A percentile compares a stretch with the other conserved stretches of the same genome.
Evolutionary conservation across 108 stramenopile species (phyloP).

Genomic region (Cyclotella choctawhatcheeana): DNA sequence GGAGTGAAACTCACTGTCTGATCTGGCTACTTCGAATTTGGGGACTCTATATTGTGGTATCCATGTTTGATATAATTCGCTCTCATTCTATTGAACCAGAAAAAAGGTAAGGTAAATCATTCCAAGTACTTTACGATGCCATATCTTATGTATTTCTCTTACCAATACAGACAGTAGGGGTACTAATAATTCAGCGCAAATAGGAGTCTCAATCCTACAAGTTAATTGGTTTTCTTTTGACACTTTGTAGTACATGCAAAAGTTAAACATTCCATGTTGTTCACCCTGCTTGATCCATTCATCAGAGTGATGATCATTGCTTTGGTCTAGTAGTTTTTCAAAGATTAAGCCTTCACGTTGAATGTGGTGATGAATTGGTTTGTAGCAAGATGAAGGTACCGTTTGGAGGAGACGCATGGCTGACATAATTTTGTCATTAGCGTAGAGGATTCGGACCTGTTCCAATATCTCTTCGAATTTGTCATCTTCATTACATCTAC

Average conservation of each 20-base stretch:
- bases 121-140: no score
- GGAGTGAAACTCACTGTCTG: slow-evolving; percentile 24
- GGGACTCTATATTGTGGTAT: slow-evolving; percentile 63
- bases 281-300: slow-evolving; percentile 73
- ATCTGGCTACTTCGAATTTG: slow-evolving; percentile 52
- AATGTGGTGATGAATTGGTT: slow-evolving; percentile 44
- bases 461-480: slow-evolving; percentile 11
- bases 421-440: slow-evolving; percentile 33
- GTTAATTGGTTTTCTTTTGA: slow-evolving; percentile 36
- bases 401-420: slow-evolving; percentile 24
- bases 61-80: slow-evolving; percentile 70
- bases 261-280: slow-evolving; percentile 61
- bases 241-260: slow-evolving; percentile 76
- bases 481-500: background rate
- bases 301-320: slow-evolving; percentile 27
- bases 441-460: slow-evolving; percentile 23
- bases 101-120: no score
- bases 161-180: slow-evolving; percentile 68
- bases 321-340: slow-evolving; percentile 38
- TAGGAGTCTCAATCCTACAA: slow-evolving; percentile 72
- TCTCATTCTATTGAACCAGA: slow-evolving; percentile 53
- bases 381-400: slow-evolving; percentile 9
- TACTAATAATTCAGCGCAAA: slow-evolving; percentile 57
- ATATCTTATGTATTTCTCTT: no score
- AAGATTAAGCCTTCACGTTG: slow-evolving; percentile 44